These are phyloP conservation scores for Alloteropsis angusta DNA, from an alignment of 202 grass and related monocot species.

Conservation along the genomic window DNA sequence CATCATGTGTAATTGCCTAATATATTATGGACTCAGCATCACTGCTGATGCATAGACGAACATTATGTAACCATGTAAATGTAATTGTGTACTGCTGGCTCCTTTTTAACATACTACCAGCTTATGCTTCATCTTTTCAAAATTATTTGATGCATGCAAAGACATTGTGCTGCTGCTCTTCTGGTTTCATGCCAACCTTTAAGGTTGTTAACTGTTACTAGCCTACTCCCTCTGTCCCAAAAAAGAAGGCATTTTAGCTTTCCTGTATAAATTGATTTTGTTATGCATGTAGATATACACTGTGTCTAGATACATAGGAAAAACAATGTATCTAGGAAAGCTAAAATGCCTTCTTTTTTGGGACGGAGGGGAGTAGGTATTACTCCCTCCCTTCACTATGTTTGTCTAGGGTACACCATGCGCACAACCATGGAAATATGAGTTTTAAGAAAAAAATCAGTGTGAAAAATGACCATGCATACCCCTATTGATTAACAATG, in stretches of 20 bases:
- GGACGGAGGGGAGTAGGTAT: too few relatives aligned
- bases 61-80: background rate
- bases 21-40: background rate
- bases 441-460: background rate
- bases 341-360: too few relatives aligned
- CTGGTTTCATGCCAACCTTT: conserved; percentile 14
- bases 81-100: background rate
- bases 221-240: too few relatives aligned
- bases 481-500: background rate
- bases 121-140: background rate
- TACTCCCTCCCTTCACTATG: background rate
- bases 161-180: background rate
- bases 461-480: background rate
- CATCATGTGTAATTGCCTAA: background rate
- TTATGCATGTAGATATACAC: too few relatives aligned
- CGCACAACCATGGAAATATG: background rate
- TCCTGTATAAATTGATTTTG: too few relatives aligned
- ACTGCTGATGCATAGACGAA: background rate
- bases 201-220: background rate
- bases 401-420: background rate
- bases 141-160: background rate
- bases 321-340: too few relatives aligned
- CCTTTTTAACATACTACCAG: background rate
- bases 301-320: too few relatives aligned
- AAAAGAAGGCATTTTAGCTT: too few relatives aligned